phyloP scores from a whole-genome alignment of 202 grass and related monocot species.

The Bolboschoenoplectus hybrid region DNA sequence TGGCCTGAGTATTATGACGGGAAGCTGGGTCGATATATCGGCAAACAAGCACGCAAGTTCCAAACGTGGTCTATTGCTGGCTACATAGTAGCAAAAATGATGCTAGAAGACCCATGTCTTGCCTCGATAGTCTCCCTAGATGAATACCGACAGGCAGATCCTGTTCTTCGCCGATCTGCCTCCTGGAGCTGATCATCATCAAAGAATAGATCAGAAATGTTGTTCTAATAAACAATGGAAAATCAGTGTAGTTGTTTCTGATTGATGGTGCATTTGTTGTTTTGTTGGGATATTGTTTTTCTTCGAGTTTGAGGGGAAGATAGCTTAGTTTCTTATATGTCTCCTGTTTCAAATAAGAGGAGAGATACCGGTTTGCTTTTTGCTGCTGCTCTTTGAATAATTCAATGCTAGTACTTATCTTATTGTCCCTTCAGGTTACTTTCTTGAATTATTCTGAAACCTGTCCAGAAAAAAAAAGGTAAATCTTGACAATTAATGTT shows the following conservation, averaged over 20 bases:
- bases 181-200: conserved; percentile 53
- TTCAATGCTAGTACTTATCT: not conserved
- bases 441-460: not conserved
- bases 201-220: not conserved
- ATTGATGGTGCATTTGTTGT: conserved; percentile 14
- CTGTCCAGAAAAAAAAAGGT: not conserved
- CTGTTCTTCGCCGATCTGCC: conserved; percentile 58
- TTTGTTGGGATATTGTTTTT: not conserved
- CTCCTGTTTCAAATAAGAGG: conserved; percentile 20
- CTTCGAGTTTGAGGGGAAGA: not conserved
- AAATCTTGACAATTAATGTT: not conserved
- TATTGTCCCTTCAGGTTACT: not conserved
- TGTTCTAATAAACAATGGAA: not conserved
- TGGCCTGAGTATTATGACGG: conserved; percentile 84
- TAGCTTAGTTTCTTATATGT: not conserved
- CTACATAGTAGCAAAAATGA: conserved; percentile 70
- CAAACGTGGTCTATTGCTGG: conserved; percentile 79
- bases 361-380: not conserved
- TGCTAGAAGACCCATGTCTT: conserved; percentile 56
- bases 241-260: not conserved
- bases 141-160: conserved; percentile 52
- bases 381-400: not conserved
- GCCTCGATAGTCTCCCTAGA: conserved; percentile 48
- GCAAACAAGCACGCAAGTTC: conserved; percentile 77
- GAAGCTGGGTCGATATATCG: conserved; percentile 58